Conservation (phyloP, 768 basidiomycete species). For the Kwoniella newhampshirensis region DNA sequence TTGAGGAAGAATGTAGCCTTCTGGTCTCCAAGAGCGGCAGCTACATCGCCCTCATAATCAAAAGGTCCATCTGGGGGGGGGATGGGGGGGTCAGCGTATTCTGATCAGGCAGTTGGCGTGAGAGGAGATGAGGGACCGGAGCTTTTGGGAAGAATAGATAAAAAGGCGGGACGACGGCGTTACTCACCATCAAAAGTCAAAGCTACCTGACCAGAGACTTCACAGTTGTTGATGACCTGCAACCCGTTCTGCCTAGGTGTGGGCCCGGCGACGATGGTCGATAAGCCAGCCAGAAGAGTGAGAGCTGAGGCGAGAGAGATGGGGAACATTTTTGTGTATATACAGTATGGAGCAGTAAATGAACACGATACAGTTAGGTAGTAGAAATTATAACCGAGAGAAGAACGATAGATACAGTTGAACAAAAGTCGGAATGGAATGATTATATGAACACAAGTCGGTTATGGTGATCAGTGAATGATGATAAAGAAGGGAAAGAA, state of each 20-base stretch:
- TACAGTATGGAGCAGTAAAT: not conserved
- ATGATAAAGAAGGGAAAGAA: no score
- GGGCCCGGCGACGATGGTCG: constrained; percentile 5
- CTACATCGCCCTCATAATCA: constrained; percentile 38
- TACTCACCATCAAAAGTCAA: constrained; percentile 51
- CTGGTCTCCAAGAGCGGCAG: constrained; percentile 28
- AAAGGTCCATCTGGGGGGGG: constrained; percentile 44
- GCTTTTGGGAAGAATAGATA: no score
- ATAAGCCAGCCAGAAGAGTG: constrained; percentile 7
- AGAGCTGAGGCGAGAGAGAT: constrained; percentile 1
- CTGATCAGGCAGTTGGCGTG: not conserved
- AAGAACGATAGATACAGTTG: no score
- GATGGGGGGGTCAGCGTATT: not conserved
- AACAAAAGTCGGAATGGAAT: no score
- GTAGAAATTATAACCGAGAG: no score
- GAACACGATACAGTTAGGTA: no score
- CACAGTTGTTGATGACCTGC: constrained; percentile 42
- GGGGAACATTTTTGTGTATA: constrained; percentile 11
- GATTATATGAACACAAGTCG: not conserved
- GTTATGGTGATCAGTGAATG: no score
- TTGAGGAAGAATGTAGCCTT: constrained; percentile 54
- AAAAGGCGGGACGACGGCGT: no score
- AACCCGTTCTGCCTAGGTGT: constrained; percentile 30
- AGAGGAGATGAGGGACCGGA: not conserved
- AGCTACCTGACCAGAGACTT: constrained; percentile 43